phyloP scores from a whole-genome alignment of 2,329 filamentous ascomycete genomes.

The Colletotrichum liaoningense region DNA sequence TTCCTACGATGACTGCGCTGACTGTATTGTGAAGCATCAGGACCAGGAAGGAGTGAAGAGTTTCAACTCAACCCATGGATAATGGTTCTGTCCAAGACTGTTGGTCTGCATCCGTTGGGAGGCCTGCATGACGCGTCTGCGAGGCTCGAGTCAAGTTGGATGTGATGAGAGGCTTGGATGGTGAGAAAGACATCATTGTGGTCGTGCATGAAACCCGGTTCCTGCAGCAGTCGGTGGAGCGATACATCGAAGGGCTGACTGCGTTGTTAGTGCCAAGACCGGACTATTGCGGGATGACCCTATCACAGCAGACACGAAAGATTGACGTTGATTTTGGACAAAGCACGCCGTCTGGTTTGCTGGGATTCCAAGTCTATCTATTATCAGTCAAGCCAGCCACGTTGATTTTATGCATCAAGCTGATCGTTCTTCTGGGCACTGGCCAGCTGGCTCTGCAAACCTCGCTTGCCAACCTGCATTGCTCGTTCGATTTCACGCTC shows the following conservation, averaged over 20 bases:
- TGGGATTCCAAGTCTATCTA: background rate
- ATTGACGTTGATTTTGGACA: background rate
- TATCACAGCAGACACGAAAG: background rate
- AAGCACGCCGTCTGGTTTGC: background rate
- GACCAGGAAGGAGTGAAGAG: background rate
- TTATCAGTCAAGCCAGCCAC: slow-evolving; percentile 5
- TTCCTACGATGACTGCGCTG: background rate
- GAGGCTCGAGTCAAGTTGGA: slow-evolving; percentile 23
- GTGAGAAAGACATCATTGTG: background rate
- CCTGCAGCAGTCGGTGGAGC: slow-evolving; percentile 28
- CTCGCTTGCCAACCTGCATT: slow-evolving; percentile 76
- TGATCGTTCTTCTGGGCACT: slow-evolving; percentile 38
- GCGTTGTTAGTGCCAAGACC: slow-evolving; percentile 15
- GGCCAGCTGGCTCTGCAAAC: slow-evolving; percentile 70
- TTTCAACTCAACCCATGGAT: slow-evolving; percentile 3
- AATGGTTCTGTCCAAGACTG: slow-evolving; percentile 3
- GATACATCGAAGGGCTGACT: slow-evolving; percentile 5
- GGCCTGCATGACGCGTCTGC: slow-evolving; percentile 17
- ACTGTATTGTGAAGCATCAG: background rate
- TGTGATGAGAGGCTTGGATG: slow-evolving; percentile 12
- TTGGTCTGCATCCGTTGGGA: background rate
- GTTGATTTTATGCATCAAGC: slow-evolving; percentile 6
- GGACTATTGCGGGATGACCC: too few relatives aligned
- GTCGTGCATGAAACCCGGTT: slow-evolving; percentile 31
- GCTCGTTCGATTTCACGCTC: slow-evolving; percentile 76